Percentiles rank a stretch among this genome's conserved stretches.
These are phyloP conservation scores for Pulveroboletus ravenelii DNA, from an alignment of 768 basidiomycete genomes.

Conservation along the genomic window DNA sequence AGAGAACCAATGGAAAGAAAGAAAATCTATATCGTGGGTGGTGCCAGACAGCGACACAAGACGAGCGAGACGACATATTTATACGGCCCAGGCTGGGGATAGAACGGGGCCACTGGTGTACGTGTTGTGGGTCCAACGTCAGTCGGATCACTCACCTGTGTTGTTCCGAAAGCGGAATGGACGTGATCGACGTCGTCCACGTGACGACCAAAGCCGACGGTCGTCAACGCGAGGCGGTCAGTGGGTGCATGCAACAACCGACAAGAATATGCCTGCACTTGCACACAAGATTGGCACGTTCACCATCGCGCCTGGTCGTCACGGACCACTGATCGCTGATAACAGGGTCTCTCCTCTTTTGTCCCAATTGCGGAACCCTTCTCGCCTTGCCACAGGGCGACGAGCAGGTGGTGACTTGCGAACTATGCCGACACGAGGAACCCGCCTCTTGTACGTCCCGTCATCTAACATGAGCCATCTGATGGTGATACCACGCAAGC, in stretches of 20 bases:
- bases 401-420: constrained; percentile 73
- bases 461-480: background rate
- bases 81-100: constrained; percentile 4
- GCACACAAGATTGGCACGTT: constrained; percentile 48
- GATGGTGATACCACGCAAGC: constrained; percentile 41
- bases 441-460: constrained; percentile 78
- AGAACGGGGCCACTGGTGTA: background rate
- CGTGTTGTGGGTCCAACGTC: constrained; percentile 3
- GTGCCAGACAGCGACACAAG: constrained; percentile 14
- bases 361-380: constrained; percentile 88
- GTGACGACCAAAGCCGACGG: constrained; percentile 15
- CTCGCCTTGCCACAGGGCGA: constrained; percentile 76
- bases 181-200: constrained; percentile 19
- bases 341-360: constrained; percentile 88
- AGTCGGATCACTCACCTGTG: background rate
- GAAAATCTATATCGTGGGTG: background rate
- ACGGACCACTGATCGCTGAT: constrained; percentile 1
- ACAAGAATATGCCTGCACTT: constrained; percentile 16
- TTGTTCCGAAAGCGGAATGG: constrained; percentile 20
- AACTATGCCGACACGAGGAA: constrained; percentile 84
- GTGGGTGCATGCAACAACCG: constrained; percentile 6
- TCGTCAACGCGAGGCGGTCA: constrained; percentile 2
- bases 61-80: constrained; percentile 8
- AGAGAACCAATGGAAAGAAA: background rate
- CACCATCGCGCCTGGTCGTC: background rate